Percentiles rank a stretch among this genome's conserved stretches.
Conservation (phyloP, 1,139 yeast species). For the Yamadazyma oceani region DNA sequence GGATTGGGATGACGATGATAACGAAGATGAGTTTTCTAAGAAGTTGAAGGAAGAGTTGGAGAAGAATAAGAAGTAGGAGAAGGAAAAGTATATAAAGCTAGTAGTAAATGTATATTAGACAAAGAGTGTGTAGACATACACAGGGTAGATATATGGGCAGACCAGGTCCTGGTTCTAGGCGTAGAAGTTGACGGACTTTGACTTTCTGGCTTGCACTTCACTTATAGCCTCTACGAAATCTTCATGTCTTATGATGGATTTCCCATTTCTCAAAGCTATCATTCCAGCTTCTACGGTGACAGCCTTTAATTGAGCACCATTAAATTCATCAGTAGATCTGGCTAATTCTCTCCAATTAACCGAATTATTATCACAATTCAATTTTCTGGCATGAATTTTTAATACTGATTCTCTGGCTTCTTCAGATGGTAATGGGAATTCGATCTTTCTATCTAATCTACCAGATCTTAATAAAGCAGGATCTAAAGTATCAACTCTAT, state of each 20-base stretch:
- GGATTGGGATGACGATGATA: slow-evolving; percentile 94
- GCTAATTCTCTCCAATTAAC: slow-evolving; percentile 99
- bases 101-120: neutral
- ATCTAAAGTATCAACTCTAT: slow-evolving; percentile 95
- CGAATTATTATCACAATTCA: slow-evolving; percentile 82
- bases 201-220: slow-evolving; percentile 97
- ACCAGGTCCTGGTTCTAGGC: slow-evolving; percentile 41
- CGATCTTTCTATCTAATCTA: slow-evolving; percentile 95
- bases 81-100: neutral
- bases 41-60: slow-evolving; percentile 57
- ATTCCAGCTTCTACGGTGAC: slow-evolving; percentile 99
- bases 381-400: slow-evolving; percentile 95
- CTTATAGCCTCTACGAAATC: slow-evolving; percentile 98
- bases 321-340: slow-evolving; percentile 95
- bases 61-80: slow-evolving; percentile 1
- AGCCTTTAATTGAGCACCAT: slow-evolving; percentile 97
- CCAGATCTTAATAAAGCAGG: slow-evolving; percentile 97
- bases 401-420: slow-evolving; percentile 95
- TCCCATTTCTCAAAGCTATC: slow-evolving; percentile 97
- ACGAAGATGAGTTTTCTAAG: slow-evolving; percentile 78
- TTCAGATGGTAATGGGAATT: slow-evolving; percentile 95
- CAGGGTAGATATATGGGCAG: neutral
- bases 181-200: slow-evolving; percentile 91
- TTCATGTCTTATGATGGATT: slow-evolving; percentile 88
- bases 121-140: neutral